Percentiles rank a stretch among this genome's conserved stretches.
These are phyloP conservation scores for Ogataea henricii DNA, from an alignment of 805 yeast species.

Conservation along the genomic window DNA sequence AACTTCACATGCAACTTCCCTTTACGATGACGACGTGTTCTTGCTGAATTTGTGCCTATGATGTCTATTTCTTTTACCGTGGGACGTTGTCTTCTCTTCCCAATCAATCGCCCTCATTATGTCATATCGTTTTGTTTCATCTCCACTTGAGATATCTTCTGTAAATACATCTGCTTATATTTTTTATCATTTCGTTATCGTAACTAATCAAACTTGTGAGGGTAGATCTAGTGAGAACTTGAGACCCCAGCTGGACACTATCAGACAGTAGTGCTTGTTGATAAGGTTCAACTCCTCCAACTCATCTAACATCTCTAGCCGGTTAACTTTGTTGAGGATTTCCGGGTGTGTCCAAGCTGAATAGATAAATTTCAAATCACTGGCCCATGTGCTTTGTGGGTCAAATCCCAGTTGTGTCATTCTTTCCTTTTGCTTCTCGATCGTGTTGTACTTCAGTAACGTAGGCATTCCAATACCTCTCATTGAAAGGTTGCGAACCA, in stretches of 20 bases:
- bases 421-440: conserved; percentile 42
- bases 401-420: conserved; percentile 33
- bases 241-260: conserved; percentile 30
- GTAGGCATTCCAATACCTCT: conserved; percentile 67
- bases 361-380: conserved; percentile 47
- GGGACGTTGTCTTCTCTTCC: conserved; percentile 6
- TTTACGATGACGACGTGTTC: conserved; percentile 8
- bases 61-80: conserved; percentile 3
- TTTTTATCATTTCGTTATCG: not conserved
- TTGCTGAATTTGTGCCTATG: conserved; percentile 9
- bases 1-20: conserved; percentile 7
- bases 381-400: conserved; percentile 33
- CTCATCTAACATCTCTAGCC: conserved; percentile 71
- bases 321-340: conserved; percentile 47
- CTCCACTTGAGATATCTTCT: conserved; percentile 2
- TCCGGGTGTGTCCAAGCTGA: conserved; percentile 44
- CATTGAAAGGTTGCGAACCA: conserved; percentile 58
- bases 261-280: conserved; percentile 60
- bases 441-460: conserved; percentile 52
- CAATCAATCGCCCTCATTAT: conserved; percentile 10
- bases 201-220: conserved; percentile 9
- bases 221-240: conserved; percentile 9
- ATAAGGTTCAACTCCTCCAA: conserved; percentile 67
- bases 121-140: conserved; percentile 3
- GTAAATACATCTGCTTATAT: conserved; percentile 9